Evolutionary conservation across 805 yeast species (phyloP), one percentile per base, ranked within the genome.

Genomic region (Starmerella gropengiesseri): DNA sequence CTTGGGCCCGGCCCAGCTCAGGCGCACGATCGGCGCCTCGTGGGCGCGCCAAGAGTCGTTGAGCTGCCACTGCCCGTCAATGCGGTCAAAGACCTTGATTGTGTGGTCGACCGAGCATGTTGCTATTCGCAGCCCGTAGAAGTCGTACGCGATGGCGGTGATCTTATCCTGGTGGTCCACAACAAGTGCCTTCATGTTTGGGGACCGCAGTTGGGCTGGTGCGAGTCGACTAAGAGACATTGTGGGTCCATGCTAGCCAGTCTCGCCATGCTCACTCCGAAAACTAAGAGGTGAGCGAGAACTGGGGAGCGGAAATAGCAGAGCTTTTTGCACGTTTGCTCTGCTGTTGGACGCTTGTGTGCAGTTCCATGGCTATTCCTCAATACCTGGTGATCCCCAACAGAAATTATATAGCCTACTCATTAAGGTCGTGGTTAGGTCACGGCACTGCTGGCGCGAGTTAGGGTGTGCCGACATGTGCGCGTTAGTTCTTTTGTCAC

Each of bases 1-100:
- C 60, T 89, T 93, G 2, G 98, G 98, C 39, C 84, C 81, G 1
- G 97, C 95, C 93, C 95, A 91, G 36, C 77, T 76, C 8, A 91
- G 68, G 52, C 80, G 75, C 17, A 85, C 81, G 20, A 91, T 74
- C 45, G 86, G 74, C 7, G 94, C 77, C 54, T 91, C 95, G 58
- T 91, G 98, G 0, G 97, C 97, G 52, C 81, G 82, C 93, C 95
- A 91, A 37, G 82, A 77, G 61, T 89, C 96, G 55, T 79, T 78
- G 43, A 83, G 63, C 16, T 74, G 73, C 97, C 97, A 91, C 16
- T 76, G 70, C n/a, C 72, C 74, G 43, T 39, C 52, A 21, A 70
- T 64, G 26, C 81, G 65, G 57, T 83, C 89, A 59, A 86, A 91
- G 25, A 91, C 87, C 56, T 85, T 84, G 48, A 91, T 73, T 56